Base-by-base conservation (phyloP, 345 rosid genomes). In the Chamaenerion angustifolium region DNA sequence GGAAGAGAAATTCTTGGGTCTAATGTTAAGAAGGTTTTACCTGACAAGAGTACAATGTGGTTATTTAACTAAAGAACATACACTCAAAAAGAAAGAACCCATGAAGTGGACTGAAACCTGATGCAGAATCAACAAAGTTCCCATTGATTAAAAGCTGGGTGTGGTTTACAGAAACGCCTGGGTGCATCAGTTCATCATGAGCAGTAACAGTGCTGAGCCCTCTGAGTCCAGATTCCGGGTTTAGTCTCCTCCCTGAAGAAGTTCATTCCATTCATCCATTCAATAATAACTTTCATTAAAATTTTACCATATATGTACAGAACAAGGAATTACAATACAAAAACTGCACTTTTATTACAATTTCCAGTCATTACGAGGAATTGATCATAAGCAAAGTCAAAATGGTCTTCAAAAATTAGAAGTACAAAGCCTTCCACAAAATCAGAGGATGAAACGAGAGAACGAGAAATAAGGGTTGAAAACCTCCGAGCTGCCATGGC, bases 71-170 rank as follows among this genome's bases (percentile, higher is more conserved):
- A 31, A 31, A 31, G 8, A 5, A 5, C 37, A 31, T 7, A 31
- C 25, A 21, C 1, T 2, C 25, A 21, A 0, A 21, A 21, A 21
- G n/a, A 21, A 21, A 4, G 25, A 21, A 2, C 4, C 37, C 37
- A 31, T 31, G 37, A 31, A 31, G 8, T 5, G 4, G 8, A 31
- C 5, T 31, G 37, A 31, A 31, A 90, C 98, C 98, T 64, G 98
- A 84, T 31, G 76, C 96, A 0, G 98, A 59, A 71, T 82, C 93
- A 53, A 84, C 87, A 59, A 78, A 78, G 43, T 80, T 60, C 23
- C 98, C 98, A 62, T 71, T 56, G 57, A 92, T 87, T 9, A 83
- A 57, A 52, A 87, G 96, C 75, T 87, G 72, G 18, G 74, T 69
- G 58, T 74, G 58, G 42, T 71, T 52, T 1, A 84, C 82, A 48